Evolutionary conservation across 176 grass and related monocot species (phyloP).

Genomic region (Ensete ventricosum): DNA sequence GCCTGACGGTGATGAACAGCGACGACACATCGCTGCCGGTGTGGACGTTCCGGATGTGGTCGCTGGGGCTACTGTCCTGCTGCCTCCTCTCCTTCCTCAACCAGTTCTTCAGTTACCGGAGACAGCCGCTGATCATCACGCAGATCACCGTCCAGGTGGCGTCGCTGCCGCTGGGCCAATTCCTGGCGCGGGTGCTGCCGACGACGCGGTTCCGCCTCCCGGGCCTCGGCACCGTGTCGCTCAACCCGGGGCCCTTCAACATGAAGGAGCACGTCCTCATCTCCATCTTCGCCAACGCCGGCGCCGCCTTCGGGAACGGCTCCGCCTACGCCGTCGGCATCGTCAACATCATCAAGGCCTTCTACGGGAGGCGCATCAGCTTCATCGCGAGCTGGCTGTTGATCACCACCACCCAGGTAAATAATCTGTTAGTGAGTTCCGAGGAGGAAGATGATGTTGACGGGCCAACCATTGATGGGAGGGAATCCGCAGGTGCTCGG

Average conservation of each 20-base stretch:
- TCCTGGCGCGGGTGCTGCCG: conserved; percentile 41
- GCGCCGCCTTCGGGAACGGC: conserved; percentile 52
- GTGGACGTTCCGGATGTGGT: conserved; percentile 85
- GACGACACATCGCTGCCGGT: conserved; percentile 55
- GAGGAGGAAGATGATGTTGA: background rate
- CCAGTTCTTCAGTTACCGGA: conserved; percentile 73
- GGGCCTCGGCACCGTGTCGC: conserved; percentile 27
- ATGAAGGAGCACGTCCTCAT: conserved; percentile 74
- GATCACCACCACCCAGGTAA: conserved; percentile 55
- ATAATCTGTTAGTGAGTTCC: background rate
- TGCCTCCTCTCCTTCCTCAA: conserved; percentile 60
- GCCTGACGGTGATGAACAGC: conserved; percentile 50
- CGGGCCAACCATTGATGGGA: background rate
- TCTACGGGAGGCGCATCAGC: conserved; percentile 51
- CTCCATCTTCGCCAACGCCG: conserved; percentile 61
- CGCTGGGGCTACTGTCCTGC: conserved; percentile 46
- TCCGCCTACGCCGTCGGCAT: conserved; percentile 51
- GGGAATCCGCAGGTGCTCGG: conserved; percentile 35
- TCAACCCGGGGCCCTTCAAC: conserved; percentile 74
- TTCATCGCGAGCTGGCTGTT: conserved; percentile 44
- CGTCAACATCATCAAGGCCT: conserved; percentile 53
- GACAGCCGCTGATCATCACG: conserved; percentile 49
- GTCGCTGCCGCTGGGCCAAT: conserved; percentile 49
- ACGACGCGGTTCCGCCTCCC: conserved; percentile 21
- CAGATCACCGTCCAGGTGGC: conserved; percentile 71